Conservation (phyloP, 1,284 basidiomycete genomes). For the Moesziomyces antarcticus region DNA sequence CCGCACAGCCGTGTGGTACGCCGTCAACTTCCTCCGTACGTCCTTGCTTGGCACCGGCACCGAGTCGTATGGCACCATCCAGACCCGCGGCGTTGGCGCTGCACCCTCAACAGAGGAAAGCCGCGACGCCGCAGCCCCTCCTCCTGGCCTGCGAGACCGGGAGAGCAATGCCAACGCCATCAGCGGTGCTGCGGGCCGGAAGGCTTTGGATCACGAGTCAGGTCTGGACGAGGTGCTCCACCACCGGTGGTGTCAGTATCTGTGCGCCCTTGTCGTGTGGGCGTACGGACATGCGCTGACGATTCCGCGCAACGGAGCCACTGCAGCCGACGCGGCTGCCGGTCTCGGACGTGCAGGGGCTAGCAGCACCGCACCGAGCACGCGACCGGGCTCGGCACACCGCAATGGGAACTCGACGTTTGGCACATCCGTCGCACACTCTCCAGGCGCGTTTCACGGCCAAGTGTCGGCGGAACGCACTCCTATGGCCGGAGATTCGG, state of each 20-base stretch:
- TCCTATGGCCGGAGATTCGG: conserved; percentile 15
- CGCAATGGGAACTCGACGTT: conserved; percentile 8
- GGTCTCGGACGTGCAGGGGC: neutral
- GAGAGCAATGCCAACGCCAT: conserved; percentile 7
- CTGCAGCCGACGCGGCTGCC: conserved; percentile 6
- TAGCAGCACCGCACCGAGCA: conserved; percentile 6
- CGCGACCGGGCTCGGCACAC: conserved; percentile 18
- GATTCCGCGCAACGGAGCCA: conserved; percentile 17
- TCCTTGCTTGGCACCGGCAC: conserved; percentile 37
- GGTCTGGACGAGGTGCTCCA: conserved; percentile 53
- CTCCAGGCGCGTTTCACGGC: conserved; percentile 26
- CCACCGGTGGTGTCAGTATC: conserved; percentile 54
- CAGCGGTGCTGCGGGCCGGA: conserved; percentile 8
- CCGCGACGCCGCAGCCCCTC: conserved; percentile 1
- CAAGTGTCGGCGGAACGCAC: conserved; percentile 29
- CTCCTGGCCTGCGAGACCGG: conserved; percentile 17
- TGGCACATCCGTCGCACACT: conserved; percentile 7
- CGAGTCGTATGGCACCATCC: conserved; percentile 41
- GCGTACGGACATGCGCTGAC: conserved; percentile 52
- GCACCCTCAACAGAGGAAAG: conserved; percentile 1
- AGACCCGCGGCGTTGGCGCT: conserved; percentile 11
- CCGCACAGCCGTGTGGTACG: conserved; percentile 48
- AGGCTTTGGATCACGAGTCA: conserved; percentile 24
- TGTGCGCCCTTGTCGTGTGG: conserved; percentile 54
- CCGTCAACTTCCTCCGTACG: conserved; percentile 48